These are phyloP conservation scores for Hortiboletus campestris DNA, from an alignment of 768 basidiomycete genomes.

Conservation along the genomic window DNA sequence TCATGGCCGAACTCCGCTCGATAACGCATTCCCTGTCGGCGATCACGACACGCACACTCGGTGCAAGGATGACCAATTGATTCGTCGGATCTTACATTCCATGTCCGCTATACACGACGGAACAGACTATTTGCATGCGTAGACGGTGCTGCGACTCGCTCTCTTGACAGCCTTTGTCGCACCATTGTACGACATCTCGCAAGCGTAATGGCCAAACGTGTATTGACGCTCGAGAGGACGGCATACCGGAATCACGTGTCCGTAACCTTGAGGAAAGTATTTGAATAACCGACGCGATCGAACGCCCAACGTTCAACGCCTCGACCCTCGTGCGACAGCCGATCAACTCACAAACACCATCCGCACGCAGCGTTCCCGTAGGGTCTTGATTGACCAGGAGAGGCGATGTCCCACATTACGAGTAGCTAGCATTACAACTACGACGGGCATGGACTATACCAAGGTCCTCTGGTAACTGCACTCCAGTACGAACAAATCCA, in stretches of 20 bases:
- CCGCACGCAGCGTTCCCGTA: too few species aligned
- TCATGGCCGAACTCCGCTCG: not conserved
- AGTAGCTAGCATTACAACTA: too few species aligned
- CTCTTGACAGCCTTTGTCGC: not conserved
- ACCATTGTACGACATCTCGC: not conserved
- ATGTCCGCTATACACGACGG: slow-evolving; percentile 5
- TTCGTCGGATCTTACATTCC: slow-evolving; percentile 2
- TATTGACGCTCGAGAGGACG: not conserved
- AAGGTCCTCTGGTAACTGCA: too few species aligned
- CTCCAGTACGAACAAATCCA: too few species aligned
- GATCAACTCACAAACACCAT: not conserved
- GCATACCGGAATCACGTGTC: not conserved
- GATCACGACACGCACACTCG: slow-evolving; percentile 20
- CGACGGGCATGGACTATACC: too few species aligned
- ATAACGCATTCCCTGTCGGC: slow-evolving; percentile 8
- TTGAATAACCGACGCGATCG: not conserved
- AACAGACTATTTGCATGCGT: not conserved
- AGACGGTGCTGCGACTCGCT: not conserved
- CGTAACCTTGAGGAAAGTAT: not conserved
- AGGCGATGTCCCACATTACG: too few species aligned
- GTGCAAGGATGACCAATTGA: not conserved
- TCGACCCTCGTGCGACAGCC: not conserved
- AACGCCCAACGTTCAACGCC: not conserved
- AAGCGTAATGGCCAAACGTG: not conserved
- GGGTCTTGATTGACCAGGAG: too few species aligned